Evolutionary conservation across 2,329 filamentous ascomycete genomes (phyloP).

Genomic region (Pseudogymnoascus sp.): DNA sequence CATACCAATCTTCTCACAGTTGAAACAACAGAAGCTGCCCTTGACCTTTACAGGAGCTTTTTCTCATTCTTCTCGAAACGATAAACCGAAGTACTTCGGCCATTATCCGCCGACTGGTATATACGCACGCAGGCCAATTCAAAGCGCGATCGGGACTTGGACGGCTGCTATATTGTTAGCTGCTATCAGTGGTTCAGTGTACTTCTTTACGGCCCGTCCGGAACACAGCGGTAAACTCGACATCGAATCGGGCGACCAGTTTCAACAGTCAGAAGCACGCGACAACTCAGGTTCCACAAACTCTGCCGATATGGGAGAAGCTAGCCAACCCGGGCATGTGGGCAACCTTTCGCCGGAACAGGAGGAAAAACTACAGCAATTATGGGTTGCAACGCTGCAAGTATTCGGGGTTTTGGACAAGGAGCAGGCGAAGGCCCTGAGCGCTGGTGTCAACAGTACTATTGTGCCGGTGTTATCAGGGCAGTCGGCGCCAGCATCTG

Average conservation of each 20-base stretch:
- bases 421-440: slow-evolving; percentile 28
- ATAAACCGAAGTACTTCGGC: neutral
- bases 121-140: neutral
- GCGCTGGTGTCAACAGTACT: slow-evolving; percentile 21
- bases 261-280: neutral
- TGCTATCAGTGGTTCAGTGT: slow-evolving; percentile 7
- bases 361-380: slow-evolving; percentile 77
- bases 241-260: slow-evolving; percentile 1
- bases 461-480: slow-evolving; percentile 15
- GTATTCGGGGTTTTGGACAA: slow-evolving; percentile 60
- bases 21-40: neutral
- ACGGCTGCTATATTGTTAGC: neutral
- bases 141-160: slow-evolving; percentile 6
- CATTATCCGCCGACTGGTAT: neutral
- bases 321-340: slow-evolving; percentile 62
- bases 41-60: neutral
- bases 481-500: slow-evolving; percentile 28
- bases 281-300: slow-evolving; percentile 9
- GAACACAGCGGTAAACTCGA: slow-evolving; percentile 3
- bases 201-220: slow-evolving; percentile 1
- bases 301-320: slow-evolving; percentile 35
- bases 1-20: neutral
- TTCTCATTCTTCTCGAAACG: neutral
- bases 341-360: slow-evolving; percentile 87
- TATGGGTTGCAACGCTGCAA: slow-evolving; percentile 73